A percentile compares a stretch with the other conserved stretches of the same genome.
Evolutionary conservation across 2,329 filamentous ascomycete species (phyloP).

Genomic region (Aspergillus piperis): DNA sequence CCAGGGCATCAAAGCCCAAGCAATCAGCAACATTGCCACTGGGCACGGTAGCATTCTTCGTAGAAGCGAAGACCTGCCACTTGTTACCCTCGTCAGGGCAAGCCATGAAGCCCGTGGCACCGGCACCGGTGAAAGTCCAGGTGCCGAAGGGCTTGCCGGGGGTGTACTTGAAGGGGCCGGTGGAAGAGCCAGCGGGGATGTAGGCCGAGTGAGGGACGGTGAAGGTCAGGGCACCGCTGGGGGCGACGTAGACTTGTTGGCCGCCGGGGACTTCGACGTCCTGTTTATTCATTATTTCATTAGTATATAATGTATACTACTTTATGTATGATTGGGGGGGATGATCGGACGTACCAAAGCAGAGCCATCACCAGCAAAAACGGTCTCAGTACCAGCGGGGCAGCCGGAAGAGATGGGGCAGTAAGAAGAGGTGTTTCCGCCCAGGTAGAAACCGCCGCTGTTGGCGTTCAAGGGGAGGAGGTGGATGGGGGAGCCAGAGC

Average conservation of each 20-base stretch:
- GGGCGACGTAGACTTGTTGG: slow-evolving; percentile 61
- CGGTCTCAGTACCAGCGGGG: slow-evolving; percentile 51
- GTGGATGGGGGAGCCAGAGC: slow-evolving; percentile 54
- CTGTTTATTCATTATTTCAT: slow-evolving; percentile 23
- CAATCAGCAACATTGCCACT: slow-evolving; percentile 41
- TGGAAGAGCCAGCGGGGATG: slow-evolving; percentile 54
- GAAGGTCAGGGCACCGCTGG: slow-evolving; percentile 58
- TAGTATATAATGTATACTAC: not conserved
- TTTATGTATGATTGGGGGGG: no score
- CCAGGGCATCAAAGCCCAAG: slow-evolving; percentile 42
- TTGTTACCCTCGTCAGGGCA: slow-evolving; percentile 38
- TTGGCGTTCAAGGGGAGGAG: slow-evolving; percentile 49
- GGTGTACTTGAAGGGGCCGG: slow-evolving; percentile 52
- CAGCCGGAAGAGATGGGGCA: slow-evolving; percentile 50
- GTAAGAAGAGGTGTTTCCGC: slow-evolving; percentile 50
- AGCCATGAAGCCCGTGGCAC: slow-evolving; percentile 46
- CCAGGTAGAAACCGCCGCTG: slow-evolving; percentile 54
- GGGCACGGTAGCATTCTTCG: slow-evolving; percentile 45
- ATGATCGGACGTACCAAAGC: slow-evolving; percentile 24
- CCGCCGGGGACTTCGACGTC: slow-evolving; percentile 62
- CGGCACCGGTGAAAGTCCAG: slow-evolving; percentile 38
- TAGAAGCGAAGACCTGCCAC: slow-evolving; percentile 47
- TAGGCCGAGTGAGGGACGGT: slow-evolving; percentile 58
- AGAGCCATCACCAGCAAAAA: slow-evolving; percentile 44
- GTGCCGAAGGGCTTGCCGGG: slow-evolving; percentile 29